A percentile compares a stretch with the other conserved stretches of the same genome.
Evolutionary conservation across 1,284 basidiomycete genomes (phyloP).

Genomic region (Volvariella surrecta): DNA sequence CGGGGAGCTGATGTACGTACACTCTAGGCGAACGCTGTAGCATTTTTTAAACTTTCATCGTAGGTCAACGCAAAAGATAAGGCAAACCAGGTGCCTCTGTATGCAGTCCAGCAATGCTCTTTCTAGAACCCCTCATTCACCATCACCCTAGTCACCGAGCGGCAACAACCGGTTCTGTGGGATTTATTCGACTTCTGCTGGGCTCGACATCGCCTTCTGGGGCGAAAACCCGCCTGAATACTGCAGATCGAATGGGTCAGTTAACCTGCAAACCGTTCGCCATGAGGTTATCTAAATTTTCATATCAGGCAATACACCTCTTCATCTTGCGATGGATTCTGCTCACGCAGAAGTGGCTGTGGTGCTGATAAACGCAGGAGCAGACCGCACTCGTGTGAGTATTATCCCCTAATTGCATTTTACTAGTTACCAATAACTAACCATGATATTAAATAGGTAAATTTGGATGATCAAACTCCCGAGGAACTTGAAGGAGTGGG

Average conservation of each 20-base stretch:
- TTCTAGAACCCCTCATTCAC: constrained; percentile 14
- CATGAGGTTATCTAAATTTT: constrained; percentile 8
- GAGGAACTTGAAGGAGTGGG: constrained; percentile 85
- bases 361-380: constrained; percentile 85
- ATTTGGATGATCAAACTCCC: constrained; percentile 74
- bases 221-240: constrained; percentile 80
- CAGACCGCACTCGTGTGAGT: constrained; percentile 79
- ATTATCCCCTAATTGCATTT: constrained; percentile 2
- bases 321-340: constrained; percentile 95
- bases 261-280: constrained; percentile 12
- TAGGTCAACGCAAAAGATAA: constrained; percentile 90
- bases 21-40: constrained; percentile 21
- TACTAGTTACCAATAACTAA: constrained; percentile 12
- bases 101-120: constrained; percentile 15
- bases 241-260: constrained; percentile 76
- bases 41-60: constrained; percentile 24
- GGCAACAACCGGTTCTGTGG: constrained; percentile 87
- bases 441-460: constrained; percentile 38
- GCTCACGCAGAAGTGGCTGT: constrained; percentile 88
- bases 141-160: constrained; percentile 70
- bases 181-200: constrained; percentile 76
- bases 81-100: constrained; percentile 87
- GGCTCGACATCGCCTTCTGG: constrained; percentile 59
- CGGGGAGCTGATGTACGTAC: constrained; percentile 78
- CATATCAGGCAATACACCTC: constrained; percentile 78